Evolutionary conservation across 2,329 filamentous ascomycete genomes (phyloP).

Genomic region (Thielaviopsis punctulata): DNA sequence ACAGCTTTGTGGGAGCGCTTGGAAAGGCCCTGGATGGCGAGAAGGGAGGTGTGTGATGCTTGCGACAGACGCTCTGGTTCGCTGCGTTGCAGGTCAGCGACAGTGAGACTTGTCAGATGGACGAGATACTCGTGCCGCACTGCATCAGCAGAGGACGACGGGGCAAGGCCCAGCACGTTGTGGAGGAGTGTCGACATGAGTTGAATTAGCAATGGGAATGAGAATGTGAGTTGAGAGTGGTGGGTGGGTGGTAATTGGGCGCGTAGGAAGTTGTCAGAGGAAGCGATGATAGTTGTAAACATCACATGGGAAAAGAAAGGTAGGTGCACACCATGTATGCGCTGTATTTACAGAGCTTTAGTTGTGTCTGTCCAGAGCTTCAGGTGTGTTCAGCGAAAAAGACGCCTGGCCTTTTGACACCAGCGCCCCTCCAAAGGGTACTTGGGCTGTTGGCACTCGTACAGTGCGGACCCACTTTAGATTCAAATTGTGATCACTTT

Average conservation of each 20-base stretch:
- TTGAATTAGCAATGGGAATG: not conserved
- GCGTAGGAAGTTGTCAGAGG: not conserved
- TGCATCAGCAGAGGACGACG: conserved; percentile 25
- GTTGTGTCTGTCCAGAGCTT: conserved; percentile 3
- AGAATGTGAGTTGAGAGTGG: not conserved
- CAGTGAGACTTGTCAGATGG: conserved; percentile 58
- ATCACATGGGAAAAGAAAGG: not conserved
- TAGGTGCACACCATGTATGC: not conserved
- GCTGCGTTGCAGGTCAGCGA: conserved; percentile 51
- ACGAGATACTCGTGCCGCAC: conserved; percentile 55
- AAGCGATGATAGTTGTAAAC: not conserved
- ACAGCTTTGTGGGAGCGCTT: conserved; percentile 78
- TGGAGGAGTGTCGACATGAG: conserved; percentile 22
- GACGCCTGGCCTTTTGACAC: not conserved
- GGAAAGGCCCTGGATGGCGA: conserved; percentile 73
- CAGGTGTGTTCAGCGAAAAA: not conserved
- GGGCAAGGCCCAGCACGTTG: conserved; percentile 19
- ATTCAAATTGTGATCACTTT: not conserved
- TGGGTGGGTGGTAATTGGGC: not conserved
- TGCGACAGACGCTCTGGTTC: conserved; percentile 73
- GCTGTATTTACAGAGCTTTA: not conserved
- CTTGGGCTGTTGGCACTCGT: not conserved
- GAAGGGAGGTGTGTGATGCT: conserved; percentile 59
- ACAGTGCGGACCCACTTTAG: not conserved
- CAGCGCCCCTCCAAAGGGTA: conserved; percentile 3